Evolutionary conservation across 169 alveolate genomes (phyloP).

Genomic region (Eimeria brunetti): DNA sequence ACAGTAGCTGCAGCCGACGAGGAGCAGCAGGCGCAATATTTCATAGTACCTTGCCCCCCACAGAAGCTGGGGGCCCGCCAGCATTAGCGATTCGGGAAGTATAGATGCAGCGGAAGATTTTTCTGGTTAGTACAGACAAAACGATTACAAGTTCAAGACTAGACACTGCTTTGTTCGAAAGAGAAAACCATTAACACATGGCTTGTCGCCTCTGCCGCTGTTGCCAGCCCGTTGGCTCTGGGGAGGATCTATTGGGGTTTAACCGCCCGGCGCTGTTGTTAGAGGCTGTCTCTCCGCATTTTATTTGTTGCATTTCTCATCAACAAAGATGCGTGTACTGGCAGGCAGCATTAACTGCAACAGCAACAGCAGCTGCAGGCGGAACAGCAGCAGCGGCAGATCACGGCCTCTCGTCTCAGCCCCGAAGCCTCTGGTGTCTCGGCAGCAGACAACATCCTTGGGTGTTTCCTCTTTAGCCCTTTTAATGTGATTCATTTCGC

Average conservation of each 20-base stretch:
- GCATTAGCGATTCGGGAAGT: neutral
- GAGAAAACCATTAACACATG: neutral
- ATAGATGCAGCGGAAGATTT: neutral
- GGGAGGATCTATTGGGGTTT: neutral
- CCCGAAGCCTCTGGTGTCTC: neutral
- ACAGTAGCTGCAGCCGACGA: neutral
- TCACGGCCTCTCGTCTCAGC: conserved; percentile 5
- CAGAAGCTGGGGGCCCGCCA: neutral
- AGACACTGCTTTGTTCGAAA: neutral
- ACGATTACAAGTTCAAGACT: neutral
- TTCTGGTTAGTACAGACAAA: neutral
- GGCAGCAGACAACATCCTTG: neutral
- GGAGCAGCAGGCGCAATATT: neutral
- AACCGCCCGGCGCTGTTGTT: neutral
- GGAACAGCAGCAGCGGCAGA: neutral
- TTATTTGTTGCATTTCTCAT: neutral
- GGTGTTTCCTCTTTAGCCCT: neutral
- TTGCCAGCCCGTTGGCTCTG: neutral
- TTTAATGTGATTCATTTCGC: neutral
- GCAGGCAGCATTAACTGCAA: neutral
- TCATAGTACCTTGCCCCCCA: neutral
- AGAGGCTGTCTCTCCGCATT: neutral
- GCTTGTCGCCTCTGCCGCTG: neutral
- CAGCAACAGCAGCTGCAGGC: neutral
- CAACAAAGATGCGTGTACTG: neutral